phyloP scores from a whole-genome alignment of 2,329 filamentous ascomycete genomes.

The Trichophyton simii region DNA sequence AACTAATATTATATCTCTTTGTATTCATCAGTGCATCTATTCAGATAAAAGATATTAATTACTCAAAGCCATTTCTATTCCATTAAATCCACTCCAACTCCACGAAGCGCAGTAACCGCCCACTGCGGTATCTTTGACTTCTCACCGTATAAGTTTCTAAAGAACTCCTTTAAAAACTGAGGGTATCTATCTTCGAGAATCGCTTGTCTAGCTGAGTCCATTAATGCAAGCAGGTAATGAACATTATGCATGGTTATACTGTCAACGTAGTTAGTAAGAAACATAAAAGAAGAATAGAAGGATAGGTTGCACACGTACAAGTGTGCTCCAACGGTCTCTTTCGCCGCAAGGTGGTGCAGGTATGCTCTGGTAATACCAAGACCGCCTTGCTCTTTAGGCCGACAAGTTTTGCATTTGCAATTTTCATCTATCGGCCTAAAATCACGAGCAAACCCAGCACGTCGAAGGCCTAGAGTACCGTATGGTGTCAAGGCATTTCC shows the following conservation, averaged over 20 bases:
- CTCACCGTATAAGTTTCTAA: constrained; percentile 56
- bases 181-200: constrained; percentile 75
- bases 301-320: constrained; percentile 29
- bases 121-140: constrained; percentile 61
- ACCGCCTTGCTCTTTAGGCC: constrained; percentile 51
- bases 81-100: constrained; percentile 68
- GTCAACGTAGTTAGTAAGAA: constrained; percentile 7
- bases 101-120: constrained; percentile 66
- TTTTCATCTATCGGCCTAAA: constrained; percentile 72
- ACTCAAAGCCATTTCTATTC: constrained; percentile 8
- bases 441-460: constrained; percentile 62
- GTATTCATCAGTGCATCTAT: not conserved
- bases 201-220: constrained; percentile 60
- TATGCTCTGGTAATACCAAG: constrained; percentile 78
- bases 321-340: constrained; percentile 87
- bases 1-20: not conserved
- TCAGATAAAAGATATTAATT: not conserved
- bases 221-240: constrained; percentile 76
- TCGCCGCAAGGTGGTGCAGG: constrained; percentile 79
- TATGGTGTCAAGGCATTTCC: constrained; percentile 77
- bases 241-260: constrained; percentile 90
- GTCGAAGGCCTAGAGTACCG: constrained; percentile 75
- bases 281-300: not conserved
- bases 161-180: constrained; percentile 65
- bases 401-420: constrained; percentile 71